Base-by-base conservation (phyloP, 2,329 filamentous ascomycete genomes). In the Cytospora leucostoma region DNA sequence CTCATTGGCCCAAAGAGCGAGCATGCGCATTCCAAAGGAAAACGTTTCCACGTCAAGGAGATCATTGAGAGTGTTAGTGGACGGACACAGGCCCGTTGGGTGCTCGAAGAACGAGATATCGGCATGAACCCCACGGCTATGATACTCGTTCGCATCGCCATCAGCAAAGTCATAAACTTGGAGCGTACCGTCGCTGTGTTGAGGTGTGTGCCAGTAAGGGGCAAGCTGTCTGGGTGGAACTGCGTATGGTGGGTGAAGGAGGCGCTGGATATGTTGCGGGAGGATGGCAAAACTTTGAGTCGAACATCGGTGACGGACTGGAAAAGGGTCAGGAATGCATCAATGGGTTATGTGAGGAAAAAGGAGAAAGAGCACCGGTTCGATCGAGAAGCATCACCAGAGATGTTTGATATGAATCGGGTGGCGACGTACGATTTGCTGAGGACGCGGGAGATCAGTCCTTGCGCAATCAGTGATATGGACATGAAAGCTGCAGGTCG, bases 1-100 rank as follows among this genome's bases (percentile, higher is more conserved):
- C 55, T 73, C 6, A 66, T 71, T 35, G 71, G 71, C 47, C 71
- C 71, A 1, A 73, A 73, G 54, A 7, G 47, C 10, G 56, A 61
- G 34, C 33, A 61, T 27, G 37, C 33, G 33, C 53, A 61, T 51
- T 61, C 59, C 7, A 61, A 38, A 8, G 59, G 59, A 5, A 61
- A 61, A 15, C 51, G 59, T 3, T 61, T 55, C 51, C 59, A 61
- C 51, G 51, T 61, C 51, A 61, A 61, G 19, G 51, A 61, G 33
- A 55, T 33, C 4, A 61, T 61, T 51, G 49, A 21, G 4, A 54
- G 40, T 34, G 32, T 55, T 10, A 33, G 38, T 13, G 59, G 59
- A 7, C 40, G 59, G 13, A 61, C 59, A 4, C 38, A 52, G 40
- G 37, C 38, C 51, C 51, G n/a, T 6, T 61, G 59, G 59, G 38